phyloP scores from a whole-genome alignment of 73 alveolate genomes.

The Paramecium primaurelia region DNA sequence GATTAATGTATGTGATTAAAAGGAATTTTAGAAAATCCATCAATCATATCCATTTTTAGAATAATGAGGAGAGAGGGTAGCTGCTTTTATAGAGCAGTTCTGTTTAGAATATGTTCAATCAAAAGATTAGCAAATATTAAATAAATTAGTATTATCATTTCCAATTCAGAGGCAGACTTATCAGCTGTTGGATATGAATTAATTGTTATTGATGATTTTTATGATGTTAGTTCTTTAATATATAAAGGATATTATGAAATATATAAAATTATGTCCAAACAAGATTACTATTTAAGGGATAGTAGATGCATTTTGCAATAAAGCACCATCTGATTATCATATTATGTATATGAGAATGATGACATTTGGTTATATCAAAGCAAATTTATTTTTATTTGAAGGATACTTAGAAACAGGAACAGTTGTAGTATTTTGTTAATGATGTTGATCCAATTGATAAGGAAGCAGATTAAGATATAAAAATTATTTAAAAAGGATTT shows the following conservation, averaged over 20 bases:
- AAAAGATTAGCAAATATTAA: constrained; percentile 31
- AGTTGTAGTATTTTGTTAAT: constrained; percentile 59
- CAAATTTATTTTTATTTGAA: constrained; percentile 71
- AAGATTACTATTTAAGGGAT: constrained; percentile 25
- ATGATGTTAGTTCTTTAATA: constrained; percentile 51
- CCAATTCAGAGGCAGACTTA: constrained; percentile 65
- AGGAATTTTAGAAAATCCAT: constrained; percentile 15
- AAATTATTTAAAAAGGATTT: neutral
- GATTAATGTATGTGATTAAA: constrained; percentile 3
- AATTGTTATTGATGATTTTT: constrained; percentile 79
- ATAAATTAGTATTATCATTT: constrained; percentile 22
- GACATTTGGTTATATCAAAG: constrained; percentile 75
- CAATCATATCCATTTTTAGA: constrained; percentile 58
- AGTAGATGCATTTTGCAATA: constrained; percentile 62
- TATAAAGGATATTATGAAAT: neutral
- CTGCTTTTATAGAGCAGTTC: constrained; percentile 83
- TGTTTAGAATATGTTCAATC: constrained; percentile 66
- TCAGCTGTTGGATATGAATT: constrained; percentile 76
- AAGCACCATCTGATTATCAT: constrained; percentile 62
- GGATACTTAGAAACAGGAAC: constrained; percentile 75
- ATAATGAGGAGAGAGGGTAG: constrained; percentile 87
- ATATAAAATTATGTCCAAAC: constrained; percentile 24
- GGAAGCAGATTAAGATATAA: constrained; percentile 61
- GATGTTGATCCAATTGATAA: constrained; percentile 74
- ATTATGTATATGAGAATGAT: constrained; percentile 77